Conservation (phyloP, 345 rosid species). For the Lenwebbia sp. region DNA sequence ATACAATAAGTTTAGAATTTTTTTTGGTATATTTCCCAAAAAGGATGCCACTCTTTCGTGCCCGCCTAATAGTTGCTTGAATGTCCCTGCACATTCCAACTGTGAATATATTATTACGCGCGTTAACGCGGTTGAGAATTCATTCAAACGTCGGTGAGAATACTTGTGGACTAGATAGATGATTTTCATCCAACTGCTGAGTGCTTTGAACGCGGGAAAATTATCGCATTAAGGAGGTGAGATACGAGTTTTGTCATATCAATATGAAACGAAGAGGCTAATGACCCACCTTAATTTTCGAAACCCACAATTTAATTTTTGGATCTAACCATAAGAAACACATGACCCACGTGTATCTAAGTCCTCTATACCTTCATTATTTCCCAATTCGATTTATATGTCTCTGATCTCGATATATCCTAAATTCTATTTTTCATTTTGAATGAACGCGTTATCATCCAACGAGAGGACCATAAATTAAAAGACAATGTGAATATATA, state of each 20-base stretch:
- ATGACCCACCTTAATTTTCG: background rate
- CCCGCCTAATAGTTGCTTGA: rapidly evolving
- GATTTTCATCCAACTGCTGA: background rate
- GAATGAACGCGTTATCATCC: background rate
- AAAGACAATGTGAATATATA: background rate
- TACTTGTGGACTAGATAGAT: rapidly evolving
- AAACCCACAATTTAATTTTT: background rate
- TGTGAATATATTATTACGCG: background rate
- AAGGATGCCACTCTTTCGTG: background rate
- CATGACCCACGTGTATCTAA: background rate
- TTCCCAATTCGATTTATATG: background rate
- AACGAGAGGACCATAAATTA: background rate
- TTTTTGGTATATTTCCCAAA: background rate
- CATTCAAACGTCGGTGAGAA: background rate
- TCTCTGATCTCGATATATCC: background rate
- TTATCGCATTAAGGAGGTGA: background rate
- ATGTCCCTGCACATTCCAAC: background rate
- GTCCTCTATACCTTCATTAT: background rate
- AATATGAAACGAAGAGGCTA: background rate
- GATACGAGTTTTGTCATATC: background rate
- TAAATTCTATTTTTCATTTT: background rate
- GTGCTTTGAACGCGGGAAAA: background rate
- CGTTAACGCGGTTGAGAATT: background rate
- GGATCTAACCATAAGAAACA: background rate
- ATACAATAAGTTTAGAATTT: background rate